Evolutionary conservation across 768 basidiomycete species (phyloP), one percentile per base, ranked within the genome.

Genomic region (Tylopilus sp.): DNA sequence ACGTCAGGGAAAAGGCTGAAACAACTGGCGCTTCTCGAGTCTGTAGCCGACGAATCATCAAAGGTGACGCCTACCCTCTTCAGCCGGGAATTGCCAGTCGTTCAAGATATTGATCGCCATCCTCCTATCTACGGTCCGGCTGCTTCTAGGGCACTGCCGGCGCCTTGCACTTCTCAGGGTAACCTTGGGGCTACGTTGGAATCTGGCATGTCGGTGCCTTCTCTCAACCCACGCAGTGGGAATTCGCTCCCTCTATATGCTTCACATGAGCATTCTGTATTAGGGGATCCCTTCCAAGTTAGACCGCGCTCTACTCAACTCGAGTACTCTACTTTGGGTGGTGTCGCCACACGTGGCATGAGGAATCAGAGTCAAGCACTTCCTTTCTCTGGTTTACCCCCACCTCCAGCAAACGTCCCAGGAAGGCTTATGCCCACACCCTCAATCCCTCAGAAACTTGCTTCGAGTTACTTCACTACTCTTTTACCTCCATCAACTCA

Each of bases 41-140:
- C 79, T 13, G 81, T 89, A 31, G 86, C 82, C 0, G 81, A 84
- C 59, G 87, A 91, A 64, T 87, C 88, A 5, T 83, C 82, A 6
- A 75, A 78, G 53, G 76, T 83, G 75, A 76, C 80, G 22, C 75
- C 80, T 51, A 70, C 62, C 51, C 64, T 69, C 51, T 57, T 57
- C 44, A 60, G 38, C 43, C 57, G 56, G 30, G 63, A 71, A 25
- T 55, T 69, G 20, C 57, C 69, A 20, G 44, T 52, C 7, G 30
- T 36, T 40, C 39, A 46, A 3, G 25, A 43, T 35, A 45, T 35
- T 6, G 58, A 59, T 43, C 38, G 11, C 21, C 38, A 7, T 11
- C 38, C 21, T 50, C 12, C 46, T 9, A 45, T 35, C 1, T 47
- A 53, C n/a, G 49, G 55, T 36, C 51, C 60, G 15, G 60, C 62